These are phyloP conservation scores for Centrapalus pauciflorus DNA, from an alignment of 129 eudicot genomes.

Conservation along the genomic window DNA sequence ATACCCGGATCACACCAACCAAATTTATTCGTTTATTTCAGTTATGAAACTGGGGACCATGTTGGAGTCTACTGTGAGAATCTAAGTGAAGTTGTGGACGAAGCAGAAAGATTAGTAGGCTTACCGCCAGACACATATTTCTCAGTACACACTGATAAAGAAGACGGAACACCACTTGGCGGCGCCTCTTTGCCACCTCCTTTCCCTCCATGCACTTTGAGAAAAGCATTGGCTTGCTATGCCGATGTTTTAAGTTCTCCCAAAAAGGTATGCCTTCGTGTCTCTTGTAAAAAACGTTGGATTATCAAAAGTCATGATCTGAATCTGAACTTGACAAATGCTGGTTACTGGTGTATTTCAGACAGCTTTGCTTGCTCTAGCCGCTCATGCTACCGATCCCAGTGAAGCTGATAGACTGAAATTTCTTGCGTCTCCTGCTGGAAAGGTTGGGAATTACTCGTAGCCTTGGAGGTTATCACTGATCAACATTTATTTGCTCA, in stretches of 20 bases:
- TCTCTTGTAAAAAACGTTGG: neutral
- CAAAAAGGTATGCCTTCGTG: constrained; percentile 54
- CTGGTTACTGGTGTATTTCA: constrained; percentile 19
- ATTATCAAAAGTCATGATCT: too few species aligned
- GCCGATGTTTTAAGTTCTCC: constrained; percentile 91
- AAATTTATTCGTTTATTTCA: constrained; percentile 17
- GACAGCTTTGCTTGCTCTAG: constrained; percentile 90
- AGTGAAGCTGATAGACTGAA: constrained; percentile 85
- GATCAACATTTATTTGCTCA: neutral
- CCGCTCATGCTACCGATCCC: constrained; percentile 86
- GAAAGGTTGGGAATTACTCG: constrained; percentile 57
- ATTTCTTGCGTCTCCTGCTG: constrained; percentile 92
- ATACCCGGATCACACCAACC: neutral
- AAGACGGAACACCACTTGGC: constrained; percentile 69
- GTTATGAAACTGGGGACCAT: constrained; percentile 98
- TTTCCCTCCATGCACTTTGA: constrained; percentile 87
- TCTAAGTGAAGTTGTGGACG: constrained; percentile 70
- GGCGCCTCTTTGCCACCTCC: constrained; percentile 89
- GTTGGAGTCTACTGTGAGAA: constrained; percentile 97
- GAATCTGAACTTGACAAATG: constrained; percentile 5
- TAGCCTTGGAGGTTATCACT: neutral
- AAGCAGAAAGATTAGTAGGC: constrained; percentile 68
- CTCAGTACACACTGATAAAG: constrained; percentile 78
- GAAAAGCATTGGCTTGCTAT: constrained; percentile 77
- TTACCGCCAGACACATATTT: constrained; percentile 70